A percentile compares a stretch with the other conserved stretches of the same genome.
Evolutionary conservation across 1,139 yeast species (phyloP).

Genomic region (Taphrina flavorubra): DNA sequence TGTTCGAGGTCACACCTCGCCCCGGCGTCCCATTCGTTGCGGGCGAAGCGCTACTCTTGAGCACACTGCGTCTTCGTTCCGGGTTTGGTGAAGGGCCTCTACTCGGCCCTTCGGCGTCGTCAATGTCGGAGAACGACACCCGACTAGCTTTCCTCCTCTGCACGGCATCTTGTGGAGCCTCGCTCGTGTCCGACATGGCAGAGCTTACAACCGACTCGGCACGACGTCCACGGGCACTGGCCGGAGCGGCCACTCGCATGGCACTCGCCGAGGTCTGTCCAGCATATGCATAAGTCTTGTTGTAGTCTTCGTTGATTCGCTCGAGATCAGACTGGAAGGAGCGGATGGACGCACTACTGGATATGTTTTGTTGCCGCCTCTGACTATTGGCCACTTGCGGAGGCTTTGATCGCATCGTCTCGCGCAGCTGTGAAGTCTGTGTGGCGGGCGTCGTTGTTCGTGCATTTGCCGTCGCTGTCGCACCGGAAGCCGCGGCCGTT

Average conservation of each 20-base stretch:
- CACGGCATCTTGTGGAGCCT: slow-evolving; percentile 1
- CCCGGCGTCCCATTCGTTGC: slow-evolving; percentile 5
- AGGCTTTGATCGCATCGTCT: slow-evolving; percentile 36
- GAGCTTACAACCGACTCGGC: slow-evolving; percentile 30
- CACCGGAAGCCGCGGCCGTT: slow-evolving; percentile 12
- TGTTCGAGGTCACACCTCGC: background rate
- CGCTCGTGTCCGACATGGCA: slow-evolving; percentile 33
- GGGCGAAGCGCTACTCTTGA: slow-evolving; percentile 10
- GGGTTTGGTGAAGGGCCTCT: slow-evolving; percentile 32
- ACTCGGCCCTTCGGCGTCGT: slow-evolving; percentile 22
- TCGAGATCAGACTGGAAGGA: slow-evolving; percentile 38
- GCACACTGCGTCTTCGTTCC: slow-evolving; percentile 21
- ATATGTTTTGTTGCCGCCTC: slow-evolving; percentile 26
- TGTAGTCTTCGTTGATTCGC: slow-evolving; percentile 39
- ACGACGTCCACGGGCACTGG: slow-evolving; percentile 34
- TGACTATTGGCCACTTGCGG: slow-evolving; percentile 30
- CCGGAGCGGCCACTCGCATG: slow-evolving; percentile 32
- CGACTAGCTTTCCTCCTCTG: slow-evolving; percentile 20
- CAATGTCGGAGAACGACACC: slow-evolving; percentile 36
- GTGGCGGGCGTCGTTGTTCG: slow-evolving; percentile 6
- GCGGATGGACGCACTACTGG: slow-evolving; percentile 32
- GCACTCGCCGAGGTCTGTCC: slow-evolving; percentile 38
- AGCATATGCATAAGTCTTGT: slow-evolving; percentile 38
- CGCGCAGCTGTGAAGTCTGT: slow-evolving; percentile 21
- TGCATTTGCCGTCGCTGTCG: background rate